Base-by-base conservation (phyloP, 495 filamentous ascomycete genomes). In the Hyaloscypha bicolor region DNA sequence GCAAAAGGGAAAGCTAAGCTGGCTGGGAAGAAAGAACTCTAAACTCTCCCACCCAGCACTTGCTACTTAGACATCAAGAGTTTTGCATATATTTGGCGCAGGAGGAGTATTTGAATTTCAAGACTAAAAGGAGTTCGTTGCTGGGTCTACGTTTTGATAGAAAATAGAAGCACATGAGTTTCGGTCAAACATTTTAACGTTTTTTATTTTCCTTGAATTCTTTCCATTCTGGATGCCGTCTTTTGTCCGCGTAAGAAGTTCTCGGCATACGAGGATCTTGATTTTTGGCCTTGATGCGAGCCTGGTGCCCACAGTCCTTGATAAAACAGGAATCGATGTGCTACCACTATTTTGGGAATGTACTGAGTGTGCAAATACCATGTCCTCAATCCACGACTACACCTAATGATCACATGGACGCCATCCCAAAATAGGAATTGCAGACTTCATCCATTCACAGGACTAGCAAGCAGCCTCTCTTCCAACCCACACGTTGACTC, bases 1-100 rank as follows among this genome's bases (percentile, higher is more conserved):
- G 89, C 89, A 3, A 97, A 95, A 81, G 91, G 92, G 78, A 79
- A 75, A 71, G 87, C 84, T 9, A 92, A 90, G 80, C 55, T 22
- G 12, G 67, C 55, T 6, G 65, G 29, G 42, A 66, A 69, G 66
- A 74, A 71, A 60, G 66, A 71, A 60, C 53, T 68, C 16, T 69
- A 25, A 62, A 12, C 9, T 19, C 21, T 53, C 19, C 16, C 11
- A 16, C 16, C 16, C 16, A 8, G 35, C 35, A 37, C 35, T 8
- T 12, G 12, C 35, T 37, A 8, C 8, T 3, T 25, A 25, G 12
- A 37, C 16, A 48, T 6, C 42, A 48, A 19, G 8, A 14, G 11
- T 48, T 48, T 48, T 48, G 42, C 16, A 48, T 48, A 48, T 16
- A 19, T 19, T 48, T 12, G 42, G 42, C 42, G 42, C 42, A 48